Base-by-base conservation (phyloP, 331 rosid species). In the Spiraea crenata region DNA sequence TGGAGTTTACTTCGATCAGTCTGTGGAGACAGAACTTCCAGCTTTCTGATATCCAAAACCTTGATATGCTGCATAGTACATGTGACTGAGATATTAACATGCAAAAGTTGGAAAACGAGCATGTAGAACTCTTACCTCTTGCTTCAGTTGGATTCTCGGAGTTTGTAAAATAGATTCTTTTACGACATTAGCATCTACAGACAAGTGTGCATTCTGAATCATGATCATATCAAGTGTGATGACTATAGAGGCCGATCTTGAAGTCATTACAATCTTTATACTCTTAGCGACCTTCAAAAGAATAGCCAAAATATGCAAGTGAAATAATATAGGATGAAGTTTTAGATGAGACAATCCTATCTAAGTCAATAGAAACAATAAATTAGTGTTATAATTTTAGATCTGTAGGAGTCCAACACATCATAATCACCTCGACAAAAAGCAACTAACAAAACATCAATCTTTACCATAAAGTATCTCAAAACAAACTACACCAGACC, bases 101-200 rank as follows among this genome's bases (percentile, higher is more conserved):
- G 51, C 66, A 48, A 66, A 57, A 80, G 49, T 45, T 59, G 65
- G 45, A 39, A 34, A 49, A 72, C 38, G 49, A 56, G 41, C 44
- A 38, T 20, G 67, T 55, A 48, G 58, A 79, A 71, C 62, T 44
- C 79, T 81, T 57, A 90, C 98, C 96, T 93, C 92, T 20, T 76
- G 79, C 85, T 90, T 93, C 82, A 93, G 74, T 82, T 90, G 90
- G 34, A 86, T 65, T 81, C 87, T 93, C 68, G 83, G 86, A 58
- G 93, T 79, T 62, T 57, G 76, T 73, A 90, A 77, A 74, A 93
- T 90, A 17, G 98, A 86, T 75, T 88, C 87, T 82, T 81, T 85
- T 45, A 87, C 96, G 74, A 62, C 77, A 82, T 80, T 71, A 77
- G 96, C 90, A 83, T 93, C 93, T 74, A 93, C 76, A 68, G 81